Evolutionary conservation across 139 green algal species (phyloP), one percentile per base, ranked within the genome.

Genomic region (Picochlorum sp.): DNA sequence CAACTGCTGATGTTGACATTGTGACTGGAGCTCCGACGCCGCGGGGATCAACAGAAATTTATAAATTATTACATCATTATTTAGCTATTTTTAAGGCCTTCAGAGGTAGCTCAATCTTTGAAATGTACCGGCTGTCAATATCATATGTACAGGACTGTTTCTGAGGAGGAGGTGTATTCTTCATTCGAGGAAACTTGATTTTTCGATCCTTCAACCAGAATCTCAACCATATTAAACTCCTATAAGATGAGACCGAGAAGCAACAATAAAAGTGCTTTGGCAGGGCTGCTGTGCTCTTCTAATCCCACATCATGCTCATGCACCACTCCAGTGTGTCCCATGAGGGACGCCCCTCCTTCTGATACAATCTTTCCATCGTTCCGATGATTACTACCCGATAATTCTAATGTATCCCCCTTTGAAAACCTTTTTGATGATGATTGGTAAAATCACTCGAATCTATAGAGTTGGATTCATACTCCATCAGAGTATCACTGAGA

Each of bases 401-500:
- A 41, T 13, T 11, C 34, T 41, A 41, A 11, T 41, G 7, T 2
- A 41, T 14, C 34, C 7, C 8, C 8, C 8, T 41, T 41, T 13
- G 34, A 41, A 13, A 41, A 4, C 0, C 34, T 13, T 41, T 41
- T 41, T 41, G 34, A 30, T 30, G 28, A 30, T 30, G 28, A 41
- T 11, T 11, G 34, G 9, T 21, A 54, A 54, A 26, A 54, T 54
- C 47, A 20, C 18, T 54, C 18, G 47, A 20, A 54, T 54, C 47
- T 24, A 54, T 54, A 54, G 47, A 54, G n/a, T 54, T 20, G 18
- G 47, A 54, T 54, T 54, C 47, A 21, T 54, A 54, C 6, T 54
- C 47, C 11, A 54, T 20, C 11, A 54, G 47, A 21, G 47, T 26
- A 54, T 54, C 47, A 54, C 47, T 11, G 9, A 54, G 47, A 21